Conservation (phyloP, 1,284 basidiomycete species). For the Tylopilus sp. region DNA sequence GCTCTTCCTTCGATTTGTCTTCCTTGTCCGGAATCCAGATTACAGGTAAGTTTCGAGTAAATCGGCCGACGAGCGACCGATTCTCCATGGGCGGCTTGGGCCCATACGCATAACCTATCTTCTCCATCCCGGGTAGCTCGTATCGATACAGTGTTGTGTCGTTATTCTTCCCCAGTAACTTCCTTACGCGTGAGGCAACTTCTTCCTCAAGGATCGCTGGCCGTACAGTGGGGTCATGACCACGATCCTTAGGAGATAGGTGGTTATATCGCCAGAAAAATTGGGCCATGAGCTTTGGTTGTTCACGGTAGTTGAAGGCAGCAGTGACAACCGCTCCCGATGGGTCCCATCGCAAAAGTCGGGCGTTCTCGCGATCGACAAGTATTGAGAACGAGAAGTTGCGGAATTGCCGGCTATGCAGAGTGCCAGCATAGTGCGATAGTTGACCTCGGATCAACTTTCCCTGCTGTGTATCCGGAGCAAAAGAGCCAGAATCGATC, state of each 20-base stretch:
- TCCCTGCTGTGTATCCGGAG: not conserved
- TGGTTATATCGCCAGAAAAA: slow-evolving; percentile 4
- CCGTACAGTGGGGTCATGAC: too few relatives aligned
- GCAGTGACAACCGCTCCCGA: not conserved
- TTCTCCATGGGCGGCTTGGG: not conserved
- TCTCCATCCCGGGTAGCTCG: not conserved
- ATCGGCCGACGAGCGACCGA: not conserved
- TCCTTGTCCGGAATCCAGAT: not conserved
- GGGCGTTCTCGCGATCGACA: too few relatives aligned
- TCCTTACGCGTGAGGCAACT: not conserved
- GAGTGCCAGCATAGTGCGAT: too few relatives aligned
- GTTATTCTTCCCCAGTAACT: not conserved
- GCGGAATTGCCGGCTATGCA: too few relatives aligned
- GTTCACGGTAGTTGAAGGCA: not conserved
- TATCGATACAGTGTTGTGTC: not conserved
- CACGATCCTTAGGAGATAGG: not conserved
- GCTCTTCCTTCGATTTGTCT: too few relatives aligned
- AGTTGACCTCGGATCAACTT: too few relatives aligned
- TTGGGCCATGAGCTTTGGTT: not conserved
- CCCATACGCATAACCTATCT: not conserved
- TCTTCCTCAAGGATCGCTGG: not conserved
- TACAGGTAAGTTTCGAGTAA: not conserved
- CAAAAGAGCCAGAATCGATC: not conserved
- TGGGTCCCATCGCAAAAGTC: not conserved
- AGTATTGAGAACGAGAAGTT: too few relatives aligned